These are phyloP conservation scores for Solanum habrochaites DNA, from an alignment of 257 asterid species.

Conservation along the genomic window DNA sequence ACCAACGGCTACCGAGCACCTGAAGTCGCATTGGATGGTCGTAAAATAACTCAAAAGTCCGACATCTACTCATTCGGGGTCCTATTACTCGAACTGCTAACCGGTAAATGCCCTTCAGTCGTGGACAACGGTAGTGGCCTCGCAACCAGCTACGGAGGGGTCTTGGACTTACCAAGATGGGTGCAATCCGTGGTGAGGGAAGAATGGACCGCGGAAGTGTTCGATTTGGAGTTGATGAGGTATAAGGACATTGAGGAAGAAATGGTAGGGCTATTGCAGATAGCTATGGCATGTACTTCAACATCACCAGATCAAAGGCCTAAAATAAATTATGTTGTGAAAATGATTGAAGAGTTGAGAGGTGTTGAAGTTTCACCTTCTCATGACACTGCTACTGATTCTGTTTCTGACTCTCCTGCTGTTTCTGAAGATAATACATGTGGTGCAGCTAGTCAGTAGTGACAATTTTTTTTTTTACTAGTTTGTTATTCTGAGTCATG, in stretches of 20 bases:
- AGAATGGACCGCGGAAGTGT: constrained; percentile 98
- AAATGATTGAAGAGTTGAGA: constrained; percentile 72
- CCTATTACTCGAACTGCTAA: constrained; percentile 68
- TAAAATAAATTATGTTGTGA: constrained; percentile 52
- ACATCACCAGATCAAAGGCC: constrained; percentile 68
- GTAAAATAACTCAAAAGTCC: constrained; percentile 53
- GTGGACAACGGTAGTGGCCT: constrained; percentile 37
- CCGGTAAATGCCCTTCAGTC: constrained; percentile 72
- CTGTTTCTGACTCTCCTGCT: constrained; percentile 75
- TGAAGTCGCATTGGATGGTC: constrained; percentile 45
- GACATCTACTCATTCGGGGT: constrained; percentile 87
- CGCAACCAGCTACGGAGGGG: constrained; percentile 39
- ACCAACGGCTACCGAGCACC: constrained; percentile 83
- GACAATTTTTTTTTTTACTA: background rate
- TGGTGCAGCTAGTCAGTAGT: constrained; percentile 40
- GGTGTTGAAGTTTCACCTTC: constrained; percentile 66
- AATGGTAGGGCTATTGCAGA: constrained; percentile 89
- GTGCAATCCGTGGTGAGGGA: constrained; percentile 95
- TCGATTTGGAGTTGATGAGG: constrained; percentile 97
- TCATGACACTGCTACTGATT: constrained; percentile 30
- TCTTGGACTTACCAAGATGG: constrained; percentile 85
- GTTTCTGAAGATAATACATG: constrained; percentile 41
- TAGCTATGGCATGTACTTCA: constrained; percentile 69
- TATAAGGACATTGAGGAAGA: constrained; percentile 86
- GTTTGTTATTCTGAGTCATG: constrained; percentile 4